Evolutionary conservation across 306 rosid genomes (phyloP), one percentile per base, ranked within the genome.

Genomic region (Fragaria nilgerrensis): DNA sequence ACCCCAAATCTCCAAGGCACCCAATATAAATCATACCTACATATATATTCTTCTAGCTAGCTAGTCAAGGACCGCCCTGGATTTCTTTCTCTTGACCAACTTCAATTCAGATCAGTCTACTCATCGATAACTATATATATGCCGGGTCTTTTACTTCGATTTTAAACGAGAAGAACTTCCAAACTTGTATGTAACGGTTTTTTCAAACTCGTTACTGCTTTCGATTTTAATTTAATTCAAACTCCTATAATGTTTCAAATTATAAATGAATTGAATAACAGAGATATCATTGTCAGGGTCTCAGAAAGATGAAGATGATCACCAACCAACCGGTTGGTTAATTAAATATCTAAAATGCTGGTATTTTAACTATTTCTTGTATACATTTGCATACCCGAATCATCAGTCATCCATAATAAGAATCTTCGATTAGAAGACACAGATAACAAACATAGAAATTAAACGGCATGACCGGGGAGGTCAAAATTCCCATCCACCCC

Each of bases 121-220:
- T 32, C 34, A 32, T 32, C 34, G 1, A 27, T 27, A 27, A 27
- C 29, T 27, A 27, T 32, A 32, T 29, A 29, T 29, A 13, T 62
- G 41, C 67, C 67, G 67, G 67, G 67, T 62, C 67, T 62, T 62
- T 0, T 14, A 62, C 39, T 62, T 29, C n/a, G 68, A 62, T 62
- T 14, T 4, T 2, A 23, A 9, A 27, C 68, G 0, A 9, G 16
- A 10, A 58, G 2, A 23, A 58, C 15, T 10, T 59, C 7, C 65
- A 3, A 59, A 12, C 9, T n/a, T 22, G 62, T n/a, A 22, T 22
- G 62, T n/a, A 22, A 56, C 2, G 1, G 0, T n/a, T 39, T 36
- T 2, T n/a, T 55, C 62, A 55, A 55, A 7, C 15, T 56, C 29
- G 12, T 22, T 58, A 27, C 64, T 55, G 14, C 62, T 9, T 56